Conservation (phyloP, 2,329 filamentous ascomycete species). For the Diaporthe ampelina region DNA sequence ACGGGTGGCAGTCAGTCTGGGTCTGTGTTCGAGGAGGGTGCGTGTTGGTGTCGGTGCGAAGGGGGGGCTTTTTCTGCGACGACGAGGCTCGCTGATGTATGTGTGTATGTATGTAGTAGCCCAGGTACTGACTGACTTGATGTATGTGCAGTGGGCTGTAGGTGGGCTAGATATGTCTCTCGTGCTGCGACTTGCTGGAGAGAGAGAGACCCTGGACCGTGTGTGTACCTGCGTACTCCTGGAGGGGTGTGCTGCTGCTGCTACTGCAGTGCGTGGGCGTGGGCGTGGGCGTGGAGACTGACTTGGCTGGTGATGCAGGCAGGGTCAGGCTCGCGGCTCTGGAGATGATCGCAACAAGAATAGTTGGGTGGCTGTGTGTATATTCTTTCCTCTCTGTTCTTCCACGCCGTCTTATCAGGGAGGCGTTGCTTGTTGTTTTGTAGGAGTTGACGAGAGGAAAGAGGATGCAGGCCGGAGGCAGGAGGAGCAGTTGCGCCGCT, state of each 20-base stretch:
- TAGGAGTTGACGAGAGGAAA: constrained; percentile 18
- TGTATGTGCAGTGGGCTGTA: constrained; percentile 17
- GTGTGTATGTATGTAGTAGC: neutral
- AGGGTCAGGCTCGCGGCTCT: constrained; percentile 1
- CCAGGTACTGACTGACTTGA: constrained; percentile 10
- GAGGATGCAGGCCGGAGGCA: constrained; percentile 18
- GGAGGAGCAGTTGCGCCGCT: constrained; percentile 19
- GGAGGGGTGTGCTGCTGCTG: neutral
- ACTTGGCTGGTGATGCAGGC: neutral
- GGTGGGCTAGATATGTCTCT: constrained; percentile 6
- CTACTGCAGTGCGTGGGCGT: neutral
- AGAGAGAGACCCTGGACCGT: constrained; percentile 18
- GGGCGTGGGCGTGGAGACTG: neutral
- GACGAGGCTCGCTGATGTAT: constrained; percentile 25
- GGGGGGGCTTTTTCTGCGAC: constrained; percentile 22
- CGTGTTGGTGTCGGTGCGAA: constrained; percentile 12
- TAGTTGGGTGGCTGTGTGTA: neutral
- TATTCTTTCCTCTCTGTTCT: neutral
- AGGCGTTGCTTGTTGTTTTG: neutral
- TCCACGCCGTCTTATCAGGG: neutral
- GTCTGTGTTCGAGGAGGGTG: neutral
- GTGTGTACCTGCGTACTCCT: constrained; percentile 11
- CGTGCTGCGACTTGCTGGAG: constrained; percentile 1
- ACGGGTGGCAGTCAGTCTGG: constrained; percentile 6
- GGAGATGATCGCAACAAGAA: neutral